Evolutionary conservation across 1,139 yeast species (phyloP).

Genomic region (Lodderomyces pseudojiufengensis): DNA sequence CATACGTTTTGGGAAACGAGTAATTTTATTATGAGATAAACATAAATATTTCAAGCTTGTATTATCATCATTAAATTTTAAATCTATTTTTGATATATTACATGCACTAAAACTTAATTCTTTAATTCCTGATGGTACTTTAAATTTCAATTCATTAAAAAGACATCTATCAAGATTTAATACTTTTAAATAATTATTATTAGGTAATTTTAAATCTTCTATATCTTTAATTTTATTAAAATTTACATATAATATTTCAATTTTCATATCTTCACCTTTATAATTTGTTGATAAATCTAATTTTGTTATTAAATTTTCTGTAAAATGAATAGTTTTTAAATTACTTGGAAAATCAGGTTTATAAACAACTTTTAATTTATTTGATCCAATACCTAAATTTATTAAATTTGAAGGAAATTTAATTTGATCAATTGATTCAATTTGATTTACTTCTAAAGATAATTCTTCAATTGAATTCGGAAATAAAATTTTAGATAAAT

Average conservation of each 20-base stretch:
- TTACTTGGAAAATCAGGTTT: constrained; percentile 17
- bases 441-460: constrained; percentile 23
- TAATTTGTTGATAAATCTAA: constrained; percentile 18
- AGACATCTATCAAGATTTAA: constrained; percentile 22
- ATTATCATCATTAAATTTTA: constrained; percentile 9
- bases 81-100: constrained; percentile 15
- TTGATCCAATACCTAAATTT: constrained; percentile 23
- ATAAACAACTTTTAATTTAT: constrained; percentile 14
- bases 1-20: constrained; percentile 2
- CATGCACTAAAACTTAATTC: constrained; percentile 25
- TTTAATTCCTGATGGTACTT: constrained; percentile 14
- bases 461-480: constrained; percentile 19
- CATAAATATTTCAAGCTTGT: constrained; percentile 13
- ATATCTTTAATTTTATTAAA: constrained; percentile 16
- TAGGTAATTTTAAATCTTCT: constrained; percentile 17
- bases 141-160: constrained; percentile 10
- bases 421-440: constrained; percentile 17
- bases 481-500: constrained; percentile 14
- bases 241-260: constrained; percentile 20
- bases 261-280: constrained; percentile 14
- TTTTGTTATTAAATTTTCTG: constrained; percentile 20
- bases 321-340: constrained; percentile 19
- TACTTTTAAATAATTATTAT: constrained; percentile 11
- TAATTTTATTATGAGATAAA: constrained; percentile 17
- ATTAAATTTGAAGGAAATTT: constrained; percentile 18